These are phyloP conservation scores for Smittium culicis DNA, from an alignment of 371 early-diverging fungal genomes.

Conservation along the genomic window DNA sequence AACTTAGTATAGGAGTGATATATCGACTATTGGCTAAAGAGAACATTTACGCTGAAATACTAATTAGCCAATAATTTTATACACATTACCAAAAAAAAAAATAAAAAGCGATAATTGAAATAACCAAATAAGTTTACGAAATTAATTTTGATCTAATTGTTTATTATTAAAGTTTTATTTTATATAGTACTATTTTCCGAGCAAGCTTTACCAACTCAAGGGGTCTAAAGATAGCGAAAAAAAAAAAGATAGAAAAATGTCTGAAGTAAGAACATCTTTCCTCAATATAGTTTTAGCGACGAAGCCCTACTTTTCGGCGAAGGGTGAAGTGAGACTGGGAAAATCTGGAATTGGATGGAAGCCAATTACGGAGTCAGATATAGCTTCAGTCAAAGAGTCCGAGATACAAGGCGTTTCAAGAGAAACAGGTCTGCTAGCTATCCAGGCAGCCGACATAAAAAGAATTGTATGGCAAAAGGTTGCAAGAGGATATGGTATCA, in stretches of 20 bases:
- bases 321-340: conserved; percentile 29
- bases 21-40: too few species aligned
- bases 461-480: conserved; percentile 41
- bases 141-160: too few species aligned
- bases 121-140: too few species aligned
- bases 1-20: too few species aligned
- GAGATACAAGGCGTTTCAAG: conserved; percentile 20
- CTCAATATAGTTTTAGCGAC: conserved; percentile 29
- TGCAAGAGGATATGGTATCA: conserved; percentile 69
- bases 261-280: conserved; percentile 20
- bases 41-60: too few species aligned
- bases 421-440: conserved; percentile 24
- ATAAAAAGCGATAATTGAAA: too few species aligned
- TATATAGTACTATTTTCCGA: too few species aligned
- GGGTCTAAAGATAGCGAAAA: neutral
- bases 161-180: too few species aligned
- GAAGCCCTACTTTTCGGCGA: conserved; percentile 26
- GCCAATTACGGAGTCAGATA: conserved; percentile 25
- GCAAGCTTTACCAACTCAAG: too few species aligned
- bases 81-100: too few species aligned
- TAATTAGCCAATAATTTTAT: too few species aligned
- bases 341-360: conserved; percentile 32
- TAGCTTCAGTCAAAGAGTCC: conserved; percentile 21
- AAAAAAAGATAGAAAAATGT: conserved; percentile 15
- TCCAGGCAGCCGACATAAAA: conserved; percentile 28